Conservation (phyloP, 176 grass and related monocot species). For the Zea luxurians region DNA sequence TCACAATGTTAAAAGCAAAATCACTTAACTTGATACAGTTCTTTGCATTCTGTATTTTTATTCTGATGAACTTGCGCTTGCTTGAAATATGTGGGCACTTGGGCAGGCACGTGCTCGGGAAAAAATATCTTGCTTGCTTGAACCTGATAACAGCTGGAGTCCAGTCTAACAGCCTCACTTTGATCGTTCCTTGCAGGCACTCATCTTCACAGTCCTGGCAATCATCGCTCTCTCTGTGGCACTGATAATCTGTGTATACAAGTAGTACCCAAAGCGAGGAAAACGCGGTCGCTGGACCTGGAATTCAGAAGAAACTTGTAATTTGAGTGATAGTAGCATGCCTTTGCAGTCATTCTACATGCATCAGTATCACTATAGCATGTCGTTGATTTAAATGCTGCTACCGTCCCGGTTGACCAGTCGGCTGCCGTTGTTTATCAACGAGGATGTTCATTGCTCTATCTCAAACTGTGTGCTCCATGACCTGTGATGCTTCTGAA, state of each 20-base stretch:
- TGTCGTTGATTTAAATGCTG: not conserved
- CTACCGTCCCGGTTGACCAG: not conserved
- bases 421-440: not conserved
- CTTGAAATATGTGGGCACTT: not conserved
- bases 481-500: not conserved
- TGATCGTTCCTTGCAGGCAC: constrained; percentile 17
- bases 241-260: constrained; percentile 38
- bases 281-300: not conserved
- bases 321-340: constrained; percentile 16
- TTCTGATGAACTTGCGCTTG: not conserved
- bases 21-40: not conserved
- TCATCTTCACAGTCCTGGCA: constrained; percentile 34
- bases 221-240: constrained; percentile 18
- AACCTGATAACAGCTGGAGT: not conserved
- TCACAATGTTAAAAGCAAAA: not conserved
- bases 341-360: constrained; percentile 2
- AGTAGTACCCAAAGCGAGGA: not conserved
- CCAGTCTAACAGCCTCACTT: not conserved
- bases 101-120: no score
- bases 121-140: not conserved
- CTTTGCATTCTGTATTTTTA: not conserved
- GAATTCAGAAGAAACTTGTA: constrained; percentile 21
- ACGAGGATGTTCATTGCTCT: not conserved
- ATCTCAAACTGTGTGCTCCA: not conserved
- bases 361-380: not conserved